Base-by-base conservation (phyloP, 495 filamentous ascomycete species). In the Astrocystis sublimbata region DNA sequence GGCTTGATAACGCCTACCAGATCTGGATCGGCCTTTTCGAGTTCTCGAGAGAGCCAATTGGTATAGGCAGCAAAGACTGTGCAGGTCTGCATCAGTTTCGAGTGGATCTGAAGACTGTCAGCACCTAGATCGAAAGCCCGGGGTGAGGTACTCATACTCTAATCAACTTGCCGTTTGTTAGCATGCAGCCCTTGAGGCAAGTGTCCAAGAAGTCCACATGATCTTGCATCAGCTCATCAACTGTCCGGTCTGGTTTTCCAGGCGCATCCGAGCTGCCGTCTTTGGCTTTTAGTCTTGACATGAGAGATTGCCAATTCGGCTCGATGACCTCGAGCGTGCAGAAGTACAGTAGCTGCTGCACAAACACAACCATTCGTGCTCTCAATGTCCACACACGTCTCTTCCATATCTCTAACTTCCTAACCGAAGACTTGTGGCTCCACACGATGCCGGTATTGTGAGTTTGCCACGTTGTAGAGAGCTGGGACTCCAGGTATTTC, bases 181-280 rank as follows among this genome's bases (percentile, higher is more conserved):
- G 82, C 93, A 97, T 97, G 80, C 96, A 97, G 77, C 97, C 94
- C 77, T 98, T 98, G 58, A 98, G 78, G 74, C 94, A 98, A 12
- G 93, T 97, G 68, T 97, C 94, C 58, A 98, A 75, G 73, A 98
- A 98, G 75, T 98, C 94, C 31, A 98, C 93, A 79, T 98, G 94
- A 73, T 98, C 93, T 75, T 98, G 92, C 94, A 98, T 98, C 68
- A 98, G 77, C 72, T 97, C 92, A 66, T 98, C 94, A 15, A 98
- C 96, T 0, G 94, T 98, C 40, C 92, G 82, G 61, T 90, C 91
- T n/a, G 73, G 68, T 42, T 78, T 79, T 1, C 81, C 81, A 15
- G 79, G 81, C 40, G 78, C 77, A 61, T 72, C 70, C 36, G 64
- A 54, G 60, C 63, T 68, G n/a, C 77, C 81, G 41, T 86, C 83